These are phyloP conservation scores for Pouteria campechiana DNA, from an alignment of 179 eudicot species.

Conservation along the genomic window DNA sequence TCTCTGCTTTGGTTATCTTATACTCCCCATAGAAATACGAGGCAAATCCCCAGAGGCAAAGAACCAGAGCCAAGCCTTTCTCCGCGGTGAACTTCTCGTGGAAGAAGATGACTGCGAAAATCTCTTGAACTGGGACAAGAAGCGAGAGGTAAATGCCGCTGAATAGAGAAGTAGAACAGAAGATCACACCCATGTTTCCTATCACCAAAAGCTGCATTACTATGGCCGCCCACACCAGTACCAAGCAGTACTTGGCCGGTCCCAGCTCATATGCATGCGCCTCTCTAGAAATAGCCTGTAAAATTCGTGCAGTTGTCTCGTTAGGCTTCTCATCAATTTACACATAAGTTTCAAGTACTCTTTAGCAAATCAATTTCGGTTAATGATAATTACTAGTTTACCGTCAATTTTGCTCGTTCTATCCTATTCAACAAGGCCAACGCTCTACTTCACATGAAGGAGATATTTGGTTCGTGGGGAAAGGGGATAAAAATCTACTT, in stretches of 20 bases:
- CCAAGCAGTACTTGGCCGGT: slow-evolving; percentile 19
- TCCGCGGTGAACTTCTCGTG: slow-evolving; percentile 39
- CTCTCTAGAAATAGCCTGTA: slow-evolving; percentile 40
- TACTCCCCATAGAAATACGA: slow-evolving; percentile 65
- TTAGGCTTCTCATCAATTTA: not conserved
- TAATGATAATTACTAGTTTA: too few relatives aligned
- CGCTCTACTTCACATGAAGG: too few relatives aligned
- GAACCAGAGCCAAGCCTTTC: slow-evolving; percentile 43
- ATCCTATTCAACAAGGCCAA: too few relatives aligned
- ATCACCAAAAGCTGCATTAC: slow-evolving; percentile 52
- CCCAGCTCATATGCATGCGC: slow-evolving; percentile 33
- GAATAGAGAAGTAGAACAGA: slow-evolving; percentile 39
- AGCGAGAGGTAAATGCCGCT: slow-evolving; percentile 41
- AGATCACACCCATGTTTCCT: slow-evolving; percentile 46
- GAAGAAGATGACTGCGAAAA: slow-evolving; percentile 37
- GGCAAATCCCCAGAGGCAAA: slow-evolving; percentile 57
- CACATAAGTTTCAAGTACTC: too few relatives aligned
- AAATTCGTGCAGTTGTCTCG: too few relatives aligned
- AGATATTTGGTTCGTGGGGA: not conserved
- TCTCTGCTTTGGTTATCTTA: too few relatives aligned
- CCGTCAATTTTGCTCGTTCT: too few relatives aligned
- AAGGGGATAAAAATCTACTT: too few relatives aligned
- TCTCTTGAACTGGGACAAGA: slow-evolving; percentile 38
- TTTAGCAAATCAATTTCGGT: too few relatives aligned
- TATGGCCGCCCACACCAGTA: slow-evolving; percentile 27